Evolutionary conservation across 345 rosid genomes (phyloP).

Genomic region (Cochlearia excelsa): DNA sequence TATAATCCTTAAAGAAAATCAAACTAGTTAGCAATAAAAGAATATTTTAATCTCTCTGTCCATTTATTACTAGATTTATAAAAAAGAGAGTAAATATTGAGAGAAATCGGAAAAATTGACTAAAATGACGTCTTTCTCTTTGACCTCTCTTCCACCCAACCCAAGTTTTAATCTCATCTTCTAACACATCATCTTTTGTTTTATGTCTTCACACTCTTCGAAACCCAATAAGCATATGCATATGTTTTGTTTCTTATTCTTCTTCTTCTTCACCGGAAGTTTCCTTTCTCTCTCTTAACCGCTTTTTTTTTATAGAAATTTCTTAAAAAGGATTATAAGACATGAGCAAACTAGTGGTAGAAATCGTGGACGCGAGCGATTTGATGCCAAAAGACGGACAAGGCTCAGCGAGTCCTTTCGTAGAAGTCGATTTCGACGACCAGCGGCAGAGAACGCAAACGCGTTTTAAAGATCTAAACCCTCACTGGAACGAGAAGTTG

Average conservation of each 20-base stretch:
- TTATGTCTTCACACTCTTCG: constrained; percentile 16
- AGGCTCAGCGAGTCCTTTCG: constrained; percentile 75
- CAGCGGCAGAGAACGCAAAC: constrained; percentile 62
- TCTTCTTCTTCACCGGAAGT: constrained; percentile 8
- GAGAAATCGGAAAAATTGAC: constrained; percentile 24
- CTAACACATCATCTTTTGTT: constrained; percentile 9
- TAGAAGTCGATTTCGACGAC: constrained; percentile 57
- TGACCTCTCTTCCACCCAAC: constrained; percentile 16
- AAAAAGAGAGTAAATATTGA: constrained; percentile 8
- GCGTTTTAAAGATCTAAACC: constrained; percentile 63
- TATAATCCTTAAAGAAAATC: too few relatives aligned
- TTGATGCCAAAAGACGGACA: constrained; percentile 83
- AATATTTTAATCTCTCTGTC: neutral
- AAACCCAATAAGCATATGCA: constrained; percentile 10
- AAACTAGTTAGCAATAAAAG: too few relatives aligned
- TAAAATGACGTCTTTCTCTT: constrained; percentile 28
- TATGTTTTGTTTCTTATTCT: constrained; percentile 15
- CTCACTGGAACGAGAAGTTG: constrained; percentile 69
- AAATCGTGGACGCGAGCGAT: constrained; percentile 70
- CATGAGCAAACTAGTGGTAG: constrained; percentile 70
- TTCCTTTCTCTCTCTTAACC: neutral
- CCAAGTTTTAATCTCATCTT: constrained; percentile 25
- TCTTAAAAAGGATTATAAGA: neutral
- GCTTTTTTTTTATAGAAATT: neutral
- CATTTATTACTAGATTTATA: neutral